Conservation (phyloP, 768 basidiomycete genomes). For the Floccularia luteovirens region DNA sequence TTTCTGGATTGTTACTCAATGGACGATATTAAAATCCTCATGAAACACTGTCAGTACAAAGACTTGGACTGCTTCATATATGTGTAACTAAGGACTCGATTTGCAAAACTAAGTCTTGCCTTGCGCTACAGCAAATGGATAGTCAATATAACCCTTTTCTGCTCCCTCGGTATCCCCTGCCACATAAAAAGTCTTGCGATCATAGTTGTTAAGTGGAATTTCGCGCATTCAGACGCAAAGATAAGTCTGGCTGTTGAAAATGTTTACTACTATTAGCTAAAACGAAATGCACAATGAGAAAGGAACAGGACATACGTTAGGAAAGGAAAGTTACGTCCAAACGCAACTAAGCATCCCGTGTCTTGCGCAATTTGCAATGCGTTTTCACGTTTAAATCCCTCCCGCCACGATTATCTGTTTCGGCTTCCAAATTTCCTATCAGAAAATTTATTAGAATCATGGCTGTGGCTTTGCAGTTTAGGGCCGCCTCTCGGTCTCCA, state of each 20-base stretch:
- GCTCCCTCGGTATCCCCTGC: conserved; percentile 11
- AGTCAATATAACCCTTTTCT: conserved; percentile 23
- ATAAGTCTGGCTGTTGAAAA: conserved; percentile 27
- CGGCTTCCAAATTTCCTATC: conserved; percentile 22
- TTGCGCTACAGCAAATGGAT: conserved; percentile 20
- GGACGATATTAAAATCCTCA: too few relatives aligned
- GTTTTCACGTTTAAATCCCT: conserved; percentile 20
- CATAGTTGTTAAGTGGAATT: conserved; percentile 17
- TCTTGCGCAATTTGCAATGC: conserved; percentile 21
- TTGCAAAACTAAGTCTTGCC: too few relatives aligned
- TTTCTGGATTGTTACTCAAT: too few relatives aligned
- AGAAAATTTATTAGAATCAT: too few relatives aligned
- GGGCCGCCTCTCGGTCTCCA: not conserved
- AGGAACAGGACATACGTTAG: conserved; percentile 17
- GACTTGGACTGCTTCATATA: too few relatives aligned
- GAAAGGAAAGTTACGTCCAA: conserved; percentile 25
- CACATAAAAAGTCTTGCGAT: conserved; percentile 23
- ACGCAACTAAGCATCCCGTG: conserved; percentile 18
- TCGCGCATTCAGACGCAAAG: conserved; percentile 19
- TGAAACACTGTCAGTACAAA: too few relatives aligned
- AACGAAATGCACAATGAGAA: not conserved
- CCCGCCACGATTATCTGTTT: conserved; percentile 24
- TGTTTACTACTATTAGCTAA: conserved; percentile 3
- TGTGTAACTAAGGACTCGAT: too few relatives aligned
- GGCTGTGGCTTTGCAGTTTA: conserved; percentile 12